Evolutionary conservation across 495 filamentous ascomycete genomes (phyloP).

Genomic region (Penicillium manginii): DNA sequence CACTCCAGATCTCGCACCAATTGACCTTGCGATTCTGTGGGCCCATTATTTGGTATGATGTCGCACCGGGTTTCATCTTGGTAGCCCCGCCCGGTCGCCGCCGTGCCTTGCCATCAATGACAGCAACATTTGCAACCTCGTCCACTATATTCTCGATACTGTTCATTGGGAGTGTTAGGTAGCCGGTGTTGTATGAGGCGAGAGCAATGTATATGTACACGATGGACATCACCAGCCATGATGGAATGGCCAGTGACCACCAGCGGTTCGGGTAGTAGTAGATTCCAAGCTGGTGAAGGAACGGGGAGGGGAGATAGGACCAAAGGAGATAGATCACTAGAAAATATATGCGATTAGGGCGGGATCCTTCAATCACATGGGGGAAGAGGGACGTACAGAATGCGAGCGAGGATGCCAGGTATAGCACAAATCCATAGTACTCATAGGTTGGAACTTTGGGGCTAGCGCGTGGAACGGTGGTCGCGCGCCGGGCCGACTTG

Average conservation of each 20-base stretch:
- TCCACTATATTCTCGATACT: conserved; percentile 92
- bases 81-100: conserved; percentile 51
- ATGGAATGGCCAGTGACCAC: conserved; percentile 93
- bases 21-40: conserved; percentile 55
- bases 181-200: conserved; percentile 86
- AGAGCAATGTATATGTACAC: conserved; percentile 95
- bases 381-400: conserved; percentile 72
- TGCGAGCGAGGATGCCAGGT: conserved; percentile 76
- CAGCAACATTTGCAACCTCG: conserved; percentile 82
- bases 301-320: conserved; percentile 89
- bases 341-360: not conserved
- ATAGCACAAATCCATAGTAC: conserved; percentile 98
- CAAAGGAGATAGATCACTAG: conserved; percentile 86
- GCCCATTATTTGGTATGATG: conserved; percentile 51
- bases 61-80: conserved; percentile 51
- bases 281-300: conserved; percentile 90
- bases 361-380: conserved; percentile 37
- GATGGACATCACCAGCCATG: conserved; percentile 84
- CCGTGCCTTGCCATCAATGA: conserved; percentile 72
- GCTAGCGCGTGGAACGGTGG: conserved; percentile 81
- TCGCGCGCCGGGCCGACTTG: conserved; percentile 63
- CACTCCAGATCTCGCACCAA: conserved; percentile 84
- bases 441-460: conserved; percentile 97
- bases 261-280: conserved; percentile 97
- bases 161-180: conserved; percentile 78